Evolutionary conservation across 2,329 filamentous ascomycete genomes (phyloP).

Genomic region (Epichloe brachyelytri): DNA sequence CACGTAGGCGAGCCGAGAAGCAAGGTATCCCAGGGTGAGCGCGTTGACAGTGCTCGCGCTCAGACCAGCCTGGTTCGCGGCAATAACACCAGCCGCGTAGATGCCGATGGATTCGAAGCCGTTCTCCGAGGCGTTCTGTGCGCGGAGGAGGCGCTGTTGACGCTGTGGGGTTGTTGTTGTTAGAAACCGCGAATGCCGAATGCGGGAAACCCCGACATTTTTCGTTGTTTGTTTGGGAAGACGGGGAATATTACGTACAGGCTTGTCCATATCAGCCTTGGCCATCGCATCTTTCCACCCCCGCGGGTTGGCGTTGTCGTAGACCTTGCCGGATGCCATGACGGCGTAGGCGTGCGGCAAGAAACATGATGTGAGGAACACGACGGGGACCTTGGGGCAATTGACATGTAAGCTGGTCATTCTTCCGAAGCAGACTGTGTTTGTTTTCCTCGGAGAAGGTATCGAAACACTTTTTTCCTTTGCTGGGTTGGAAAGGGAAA

Average conservation of each 20-base stretch:
- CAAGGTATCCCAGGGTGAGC: conserved; percentile 27
- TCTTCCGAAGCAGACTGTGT: no score
- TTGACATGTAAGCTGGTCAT: not conserved
- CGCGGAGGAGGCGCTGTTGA: conserved; percentile 41
- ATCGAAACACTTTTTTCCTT: no score
- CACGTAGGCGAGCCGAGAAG: conserved; percentile 27
- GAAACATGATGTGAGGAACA: conserved; percentile 20
- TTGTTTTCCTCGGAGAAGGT: no score
- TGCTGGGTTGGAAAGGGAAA: not conserved
- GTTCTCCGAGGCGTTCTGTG: conserved; percentile 35
- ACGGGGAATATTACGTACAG: conserved; percentile 12
- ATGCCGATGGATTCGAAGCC: conserved; percentile 31
- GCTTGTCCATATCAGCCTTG: conserved; percentile 20
- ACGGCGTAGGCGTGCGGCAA: conserved; percentile 23
- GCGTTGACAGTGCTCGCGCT: conserved; percentile 24
- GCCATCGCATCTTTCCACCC: conserved; percentile 17
- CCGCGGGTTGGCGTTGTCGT: conserved; percentile 27
- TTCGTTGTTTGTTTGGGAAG: no score
- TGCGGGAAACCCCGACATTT: no score
- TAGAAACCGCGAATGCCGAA: no score
- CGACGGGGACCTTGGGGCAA: conserved; percentile 25
- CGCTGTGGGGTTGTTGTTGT: conserved; percentile 16
- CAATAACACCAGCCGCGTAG: conserved; percentile 29
- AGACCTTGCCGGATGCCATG: conserved; percentile 17
- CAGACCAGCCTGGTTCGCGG: conserved; percentile 32